phyloP scores from a whole-genome alignment of 2,329 filamentous ascomycete genomes.

The Ophiocordyceps sinensis region DNA sequence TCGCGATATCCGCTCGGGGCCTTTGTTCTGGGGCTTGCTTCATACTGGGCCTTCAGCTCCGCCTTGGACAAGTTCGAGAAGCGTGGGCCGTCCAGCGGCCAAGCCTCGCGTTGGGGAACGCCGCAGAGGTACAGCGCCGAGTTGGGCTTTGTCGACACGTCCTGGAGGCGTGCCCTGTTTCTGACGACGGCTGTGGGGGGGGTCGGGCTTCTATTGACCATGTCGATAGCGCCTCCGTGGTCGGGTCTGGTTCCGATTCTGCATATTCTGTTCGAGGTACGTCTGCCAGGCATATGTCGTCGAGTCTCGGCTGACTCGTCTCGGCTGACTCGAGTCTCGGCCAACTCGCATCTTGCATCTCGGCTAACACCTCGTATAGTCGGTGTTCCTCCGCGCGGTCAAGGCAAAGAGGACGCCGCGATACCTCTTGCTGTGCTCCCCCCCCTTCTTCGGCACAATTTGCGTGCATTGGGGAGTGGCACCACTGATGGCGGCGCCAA shows the following conservation, averaged over 20 bases:
- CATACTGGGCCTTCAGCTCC: not conserved
- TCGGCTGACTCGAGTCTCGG: too few species aligned
- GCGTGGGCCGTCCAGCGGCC: not conserved
- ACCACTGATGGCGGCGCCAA: not conserved
- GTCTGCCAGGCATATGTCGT: too few species aligned
- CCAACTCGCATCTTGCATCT: not conserved
- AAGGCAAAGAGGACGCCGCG: not conserved
- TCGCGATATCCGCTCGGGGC: not conserved
- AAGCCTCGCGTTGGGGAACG: not conserved
- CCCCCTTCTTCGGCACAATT: not conserved
- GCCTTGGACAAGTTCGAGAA: not conserved
- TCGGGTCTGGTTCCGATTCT: not conserved
- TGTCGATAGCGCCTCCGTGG: not conserved
- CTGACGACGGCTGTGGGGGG: not conserved
- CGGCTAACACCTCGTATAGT: not conserved
- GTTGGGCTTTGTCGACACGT: not conserved
- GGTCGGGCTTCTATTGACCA: not conserved
- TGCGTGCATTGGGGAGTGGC: not conserved
- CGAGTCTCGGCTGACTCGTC: not conserved
- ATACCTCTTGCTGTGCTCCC: not conserved
- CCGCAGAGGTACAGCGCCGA: not conserved
- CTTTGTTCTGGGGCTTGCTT: not conserved
- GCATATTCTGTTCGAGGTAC: not conserved
- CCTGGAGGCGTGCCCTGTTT: not conserved
- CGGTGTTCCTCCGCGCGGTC: too few species aligned